Conservation (phyloP, 2,329 filamentous ascomycete genomes). For the Myriosclerotinia curreyana region DNA sequence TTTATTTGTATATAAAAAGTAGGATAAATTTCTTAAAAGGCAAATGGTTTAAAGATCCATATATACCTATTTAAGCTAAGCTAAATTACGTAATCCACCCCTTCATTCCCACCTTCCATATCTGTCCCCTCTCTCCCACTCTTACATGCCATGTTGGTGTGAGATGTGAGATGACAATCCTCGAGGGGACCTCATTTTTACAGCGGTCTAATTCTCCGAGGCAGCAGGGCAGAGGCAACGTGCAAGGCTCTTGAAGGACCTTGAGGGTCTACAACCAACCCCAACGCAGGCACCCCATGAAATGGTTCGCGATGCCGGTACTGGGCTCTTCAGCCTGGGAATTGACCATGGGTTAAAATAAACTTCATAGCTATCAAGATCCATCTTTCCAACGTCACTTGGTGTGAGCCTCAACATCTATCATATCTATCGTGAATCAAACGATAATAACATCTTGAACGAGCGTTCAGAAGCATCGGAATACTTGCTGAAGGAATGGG, state of each 20-base stretch:
- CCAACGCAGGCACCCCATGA: slow-evolving; percentile 30
- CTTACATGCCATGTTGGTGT: slow-evolving; percentile 31
- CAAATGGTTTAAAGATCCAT: no score
- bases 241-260: slow-evolving; percentile 24
- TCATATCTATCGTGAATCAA: slow-evolving; percentile 1
- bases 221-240: slow-evolving; percentile 19
- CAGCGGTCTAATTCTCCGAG: slow-evolving; percentile 32
- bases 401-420: slow-evolving; percentile 17
- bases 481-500: background rate
- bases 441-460: background rate
- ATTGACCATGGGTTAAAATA: slow-evolving; percentile 32
- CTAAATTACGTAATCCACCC: no score
- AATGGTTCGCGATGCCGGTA: slow-evolving; percentile 36
- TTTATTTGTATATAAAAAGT: no score
- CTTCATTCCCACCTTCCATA: no score
- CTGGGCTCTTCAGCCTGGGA: slow-evolving; percentile 24
- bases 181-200: slow-evolving; percentile 32
- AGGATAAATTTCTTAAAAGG: no score
- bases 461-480: background rate
- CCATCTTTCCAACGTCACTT: slow-evolving; percentile 23
- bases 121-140: slow-evolving; percentile 27
- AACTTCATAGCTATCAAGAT: slow-evolving; percentile 21
- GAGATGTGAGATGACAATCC: slow-evolving; percentile 28
- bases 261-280: slow-evolving; percentile 30
- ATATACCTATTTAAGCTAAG: no score